phyloP scores from a whole-genome alignment of 495 filamentous ascomycete species.

The Lasiosphaeris hirsuta region DNA sequence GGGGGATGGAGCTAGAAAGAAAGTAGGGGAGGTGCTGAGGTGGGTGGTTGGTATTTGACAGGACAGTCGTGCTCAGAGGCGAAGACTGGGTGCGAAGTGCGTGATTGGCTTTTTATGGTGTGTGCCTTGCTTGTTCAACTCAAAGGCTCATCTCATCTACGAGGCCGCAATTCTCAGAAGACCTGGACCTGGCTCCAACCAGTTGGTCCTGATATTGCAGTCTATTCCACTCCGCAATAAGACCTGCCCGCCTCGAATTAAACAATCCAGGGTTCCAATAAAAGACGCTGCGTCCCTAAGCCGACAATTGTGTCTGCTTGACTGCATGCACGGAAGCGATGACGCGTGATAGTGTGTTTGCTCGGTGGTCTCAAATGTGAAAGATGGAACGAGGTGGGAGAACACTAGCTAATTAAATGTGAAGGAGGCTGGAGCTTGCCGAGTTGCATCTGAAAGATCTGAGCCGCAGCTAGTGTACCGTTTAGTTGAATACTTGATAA shows the following conservation, averaged over 20 bases:
- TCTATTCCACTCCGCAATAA: slow-evolving; percentile 10
- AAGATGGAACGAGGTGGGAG: slow-evolving; percentile 11
- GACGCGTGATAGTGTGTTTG: slow-evolving; percentile 18
- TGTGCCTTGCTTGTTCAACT: slow-evolving; percentile 5
- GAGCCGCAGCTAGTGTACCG: not conserved
- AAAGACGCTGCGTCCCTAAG: not conserved
- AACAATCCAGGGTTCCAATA: slow-evolving; percentile 3
- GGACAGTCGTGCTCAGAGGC: not conserved
- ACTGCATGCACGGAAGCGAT: slow-evolving; percentile 13
- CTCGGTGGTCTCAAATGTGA: slow-evolving; percentile 13
- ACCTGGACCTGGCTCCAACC: not conserved
- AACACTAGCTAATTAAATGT: slow-evolving; percentile 14
- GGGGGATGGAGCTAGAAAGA: not conserved
- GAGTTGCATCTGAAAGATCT: slow-evolving; percentile 13
- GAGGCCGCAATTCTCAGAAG: slow-evolving; percentile 3
- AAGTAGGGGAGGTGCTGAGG: not conserved
- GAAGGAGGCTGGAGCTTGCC: slow-evolving; percentile 18
- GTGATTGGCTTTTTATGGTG: not conserved
- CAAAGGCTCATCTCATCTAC: slow-evolving; percentile 18
- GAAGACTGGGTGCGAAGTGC: not conserved
- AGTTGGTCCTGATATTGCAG: slow-evolving; percentile 13
- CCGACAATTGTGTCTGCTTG: not conserved
- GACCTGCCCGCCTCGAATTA: slow-evolving; percentile 5
- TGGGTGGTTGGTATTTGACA: not conserved
- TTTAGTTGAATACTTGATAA: not conserved